Evolutionary conservation across 2,329 filamentous ascomycete genomes (phyloP).

Genomic region (Scedosporium aurantiacum): DNA sequence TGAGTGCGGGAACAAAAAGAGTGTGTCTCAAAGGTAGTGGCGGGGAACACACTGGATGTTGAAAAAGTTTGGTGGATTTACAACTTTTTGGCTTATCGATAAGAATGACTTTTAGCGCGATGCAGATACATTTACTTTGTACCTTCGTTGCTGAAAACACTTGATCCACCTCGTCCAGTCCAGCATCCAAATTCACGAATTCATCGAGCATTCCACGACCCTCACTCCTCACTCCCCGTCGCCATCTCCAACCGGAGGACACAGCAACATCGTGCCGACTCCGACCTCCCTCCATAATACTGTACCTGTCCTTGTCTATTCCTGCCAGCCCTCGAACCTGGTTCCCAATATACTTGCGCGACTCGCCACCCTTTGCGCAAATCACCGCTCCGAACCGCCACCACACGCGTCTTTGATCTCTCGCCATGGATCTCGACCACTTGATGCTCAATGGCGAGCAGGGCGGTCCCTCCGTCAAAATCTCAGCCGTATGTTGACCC

Average conservation of each 20-base stretch:
- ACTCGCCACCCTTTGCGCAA: not conserved
- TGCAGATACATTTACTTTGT: not conserved
- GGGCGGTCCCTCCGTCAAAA: conserved; percentile 46
- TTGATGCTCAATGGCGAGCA: conserved; percentile 50
- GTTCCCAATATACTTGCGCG: not conserved
- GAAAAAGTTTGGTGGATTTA: conserved; percentile 5
- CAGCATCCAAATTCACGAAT: not conserved
- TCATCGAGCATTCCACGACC: not conserved
- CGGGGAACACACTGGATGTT: not conserved
- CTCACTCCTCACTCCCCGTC: no score
- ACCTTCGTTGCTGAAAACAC: not conserved
- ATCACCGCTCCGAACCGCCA: not conserved
- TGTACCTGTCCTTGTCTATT: not conserved
- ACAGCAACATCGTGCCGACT: not conserved
- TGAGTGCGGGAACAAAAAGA: not conserved
- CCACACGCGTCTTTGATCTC: not conserved
- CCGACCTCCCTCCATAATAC: not conserved
- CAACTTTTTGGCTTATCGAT: conserved; percentile 7
- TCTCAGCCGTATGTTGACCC: conserved; percentile 38
- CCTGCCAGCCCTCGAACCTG: not conserved
- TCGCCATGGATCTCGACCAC: conserved; percentile 45
- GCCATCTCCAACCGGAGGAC: no score
- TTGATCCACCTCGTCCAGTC: not conserved
- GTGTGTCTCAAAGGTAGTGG: not conserved
- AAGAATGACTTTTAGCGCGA: not conserved